phyloP scores from a whole-genome alignment of 2,329 filamentous ascomycete genomes.

The Rutstroemia sp. region DNA sequence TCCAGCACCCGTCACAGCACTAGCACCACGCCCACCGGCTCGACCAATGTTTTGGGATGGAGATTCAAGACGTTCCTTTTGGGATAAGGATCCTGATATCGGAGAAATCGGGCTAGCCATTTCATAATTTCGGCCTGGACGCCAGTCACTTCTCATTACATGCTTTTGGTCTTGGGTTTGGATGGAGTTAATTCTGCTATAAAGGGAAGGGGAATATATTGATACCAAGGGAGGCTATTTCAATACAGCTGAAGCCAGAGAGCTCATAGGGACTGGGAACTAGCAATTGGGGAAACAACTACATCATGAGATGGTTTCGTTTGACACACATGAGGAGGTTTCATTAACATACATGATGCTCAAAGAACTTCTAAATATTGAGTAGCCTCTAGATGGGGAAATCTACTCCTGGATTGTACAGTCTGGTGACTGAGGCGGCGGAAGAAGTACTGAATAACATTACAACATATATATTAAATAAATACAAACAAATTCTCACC shows the following conservation, averaged over 20 bases:
- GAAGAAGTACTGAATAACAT: not conserved
- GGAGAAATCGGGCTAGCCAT: slow-evolving; percentile 7
- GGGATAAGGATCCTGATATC: slow-evolving; percentile 5
- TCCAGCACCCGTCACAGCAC: not conserved
- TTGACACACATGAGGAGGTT: not conserved
- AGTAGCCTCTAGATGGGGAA: not conserved
- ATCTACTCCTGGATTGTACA: not conserved
- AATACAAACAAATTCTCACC: not conserved
- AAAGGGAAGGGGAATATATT: not conserved
- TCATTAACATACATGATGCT: not conserved
- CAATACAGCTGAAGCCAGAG: not conserved
- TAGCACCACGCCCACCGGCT: slow-evolving; percentile 2
- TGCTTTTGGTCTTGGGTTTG: not conserved
- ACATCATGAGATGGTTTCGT: not conserved
- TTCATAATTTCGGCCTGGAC: slow-evolving; percentile 7
- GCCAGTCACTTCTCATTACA: not conserved
- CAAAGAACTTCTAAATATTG: no score
- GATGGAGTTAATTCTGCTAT: slow-evolving; percentile 5
- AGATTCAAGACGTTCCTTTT: not conserved
- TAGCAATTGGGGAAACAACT: not conserved
- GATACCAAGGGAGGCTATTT: slow-evolving; percentile 8
- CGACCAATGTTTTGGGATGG: not conserved
- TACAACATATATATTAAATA: not conserved
- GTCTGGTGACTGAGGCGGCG: not conserved
- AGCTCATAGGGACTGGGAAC: not conserved